These are phyloP conservation scores for Clonostachys chloroleuca DNA, from an alignment of 2,329 filamentous ascomycete genomes.

Conservation along the genomic window DNA sequence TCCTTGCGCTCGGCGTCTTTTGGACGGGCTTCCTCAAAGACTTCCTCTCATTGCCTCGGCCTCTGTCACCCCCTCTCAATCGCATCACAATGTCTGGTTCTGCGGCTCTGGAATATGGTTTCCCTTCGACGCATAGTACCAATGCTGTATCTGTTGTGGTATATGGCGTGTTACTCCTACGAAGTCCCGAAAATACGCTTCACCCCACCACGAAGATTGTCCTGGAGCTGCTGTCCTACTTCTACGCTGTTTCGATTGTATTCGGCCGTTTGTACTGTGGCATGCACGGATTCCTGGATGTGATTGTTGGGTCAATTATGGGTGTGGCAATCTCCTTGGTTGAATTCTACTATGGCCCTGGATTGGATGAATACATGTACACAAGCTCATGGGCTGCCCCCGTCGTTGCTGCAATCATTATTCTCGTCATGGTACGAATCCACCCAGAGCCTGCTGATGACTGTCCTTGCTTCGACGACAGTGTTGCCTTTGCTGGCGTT, in stretches of 20 bases:
- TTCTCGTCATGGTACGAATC: conserved; percentile 76
- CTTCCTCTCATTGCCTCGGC: conserved; percentile 84
- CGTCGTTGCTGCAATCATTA: conserved; percentile 55
- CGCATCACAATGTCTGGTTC: conserved; percentile 98
- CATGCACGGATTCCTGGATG: conserved; percentile 97
- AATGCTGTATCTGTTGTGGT: conserved; percentile 94
- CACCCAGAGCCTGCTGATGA: conserved; percentile 96
- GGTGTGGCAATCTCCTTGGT: conserved; percentile 61
- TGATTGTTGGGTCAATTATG: conserved; percentile 73
- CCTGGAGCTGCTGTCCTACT: conserved; percentile 69
- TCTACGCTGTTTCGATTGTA: conserved; percentile 86
- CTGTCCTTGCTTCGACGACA: conserved; percentile 96
- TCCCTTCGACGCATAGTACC: conserved; percentile 93
- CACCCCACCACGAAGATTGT: conserved; percentile 52
- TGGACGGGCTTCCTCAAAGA: conserved; percentile 94
- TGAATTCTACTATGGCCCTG: conserved; percentile 56
- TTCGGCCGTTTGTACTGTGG: conserved; percentile 92
- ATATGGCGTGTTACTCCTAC: conserved; percentile 71
- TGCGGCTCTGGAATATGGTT: conserved; percentile 92
- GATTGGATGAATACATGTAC: conserved; percentile 68
- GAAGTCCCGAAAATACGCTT: conserved; percentile 59
- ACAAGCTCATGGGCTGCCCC: conserved; percentile 61
- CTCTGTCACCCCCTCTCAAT: conserved; percentile 84
- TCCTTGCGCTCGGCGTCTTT: conserved; percentile 75
- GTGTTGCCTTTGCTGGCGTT: conserved; percentile 87